These are phyloP conservation scores for Ogataea hybrid DNA, from an alignment of 1,139 yeast species.

Conservation along the genomic window DNA sequence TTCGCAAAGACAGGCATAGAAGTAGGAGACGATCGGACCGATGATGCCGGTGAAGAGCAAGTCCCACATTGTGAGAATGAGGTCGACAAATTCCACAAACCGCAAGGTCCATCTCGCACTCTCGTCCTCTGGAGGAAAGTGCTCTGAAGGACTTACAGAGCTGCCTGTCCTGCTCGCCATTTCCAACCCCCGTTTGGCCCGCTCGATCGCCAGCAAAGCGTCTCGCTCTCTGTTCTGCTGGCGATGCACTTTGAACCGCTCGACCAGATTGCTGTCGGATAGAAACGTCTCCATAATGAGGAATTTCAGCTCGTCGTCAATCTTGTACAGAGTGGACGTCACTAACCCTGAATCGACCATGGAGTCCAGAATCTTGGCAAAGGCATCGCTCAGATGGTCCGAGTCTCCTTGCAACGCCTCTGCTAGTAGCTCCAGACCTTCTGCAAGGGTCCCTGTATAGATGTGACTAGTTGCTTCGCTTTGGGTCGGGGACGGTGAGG, in stretches of 20 bases:
- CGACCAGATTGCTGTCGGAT: conserved; percentile 16
- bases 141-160: neutral
- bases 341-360: conserved; percentile 11
- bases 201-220: conserved; percentile 1
- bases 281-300: conserved; percentile 17
- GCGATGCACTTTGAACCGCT: conserved; percentile 6
- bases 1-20: neutral
- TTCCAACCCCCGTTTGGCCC: neutral
- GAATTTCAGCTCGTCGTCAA: conserved; percentile 18
- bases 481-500: neutral
- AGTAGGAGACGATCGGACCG: neutral
- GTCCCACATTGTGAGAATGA: neutral
- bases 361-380: conserved; percentile 15
- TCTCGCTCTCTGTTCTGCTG: neutral
- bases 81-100: neutral
- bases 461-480: conserved; percentile 1
- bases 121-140: neutral
- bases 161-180: neutral
- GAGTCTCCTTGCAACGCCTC: neutral
- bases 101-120: neutral
- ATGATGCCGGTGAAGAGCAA: neutral
- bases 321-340: conserved; percentile 7
- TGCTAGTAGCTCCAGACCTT: conserved; percentile 2
- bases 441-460: neutral
- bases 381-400: conserved; percentile 15